Evolutionary conservation across 176 grass and related monocot species (phyloP), one percentile per base, ranked within the genome.

Genomic region (Carex kokanica): DNA sequence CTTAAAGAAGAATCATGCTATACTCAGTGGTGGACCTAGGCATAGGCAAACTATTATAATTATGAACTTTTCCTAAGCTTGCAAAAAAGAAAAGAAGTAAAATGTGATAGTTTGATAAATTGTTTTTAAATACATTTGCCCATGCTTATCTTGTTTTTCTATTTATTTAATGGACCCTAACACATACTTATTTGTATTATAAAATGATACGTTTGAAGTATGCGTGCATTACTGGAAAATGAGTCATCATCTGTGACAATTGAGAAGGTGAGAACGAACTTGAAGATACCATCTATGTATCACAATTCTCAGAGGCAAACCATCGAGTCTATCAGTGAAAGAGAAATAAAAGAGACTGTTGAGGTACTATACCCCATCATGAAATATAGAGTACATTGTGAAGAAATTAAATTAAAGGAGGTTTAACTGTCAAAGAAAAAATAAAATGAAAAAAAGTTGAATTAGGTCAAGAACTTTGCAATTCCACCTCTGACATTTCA

Each of bases 281-380:
- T 77, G 57, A 84, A 54, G 51, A 36, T 95, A 53, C 93, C 96
- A 65, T 93, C 88, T 85, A 95, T 89, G 80, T 74, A 99, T 88
- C 58, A 80, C 78, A 90, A 79, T 40, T 78, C 81, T 52, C 77
- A 85, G 60, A 93, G 56, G 83, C 86, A 90, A 34, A 83, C 83
- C n/a, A 87, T 88, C 12, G 91, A 74, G 80, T 86, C 83, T 81
- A 86, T 91, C 74, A 83, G 88, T 20, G 88, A 84, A 47, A 91
- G 90, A 67, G 89, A 90, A 83, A 75, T 98, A 84, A 91, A 91
- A 34, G 86, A 25, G 68, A 81, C 84, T 89, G 89, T 95, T 88
- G 86, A 98, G 92, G 95, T 98, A 87, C 61, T 82, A 89, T 53
- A 75, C 5, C 27, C 5, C 8, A 74, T 57, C 20, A 18, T 63